Evolutionary conservation across 2,329 filamentous ascomycete species (phyloP), one percentile per base, ranked within the genome.

Genomic region (Fusarium cicatricum): DNA sequence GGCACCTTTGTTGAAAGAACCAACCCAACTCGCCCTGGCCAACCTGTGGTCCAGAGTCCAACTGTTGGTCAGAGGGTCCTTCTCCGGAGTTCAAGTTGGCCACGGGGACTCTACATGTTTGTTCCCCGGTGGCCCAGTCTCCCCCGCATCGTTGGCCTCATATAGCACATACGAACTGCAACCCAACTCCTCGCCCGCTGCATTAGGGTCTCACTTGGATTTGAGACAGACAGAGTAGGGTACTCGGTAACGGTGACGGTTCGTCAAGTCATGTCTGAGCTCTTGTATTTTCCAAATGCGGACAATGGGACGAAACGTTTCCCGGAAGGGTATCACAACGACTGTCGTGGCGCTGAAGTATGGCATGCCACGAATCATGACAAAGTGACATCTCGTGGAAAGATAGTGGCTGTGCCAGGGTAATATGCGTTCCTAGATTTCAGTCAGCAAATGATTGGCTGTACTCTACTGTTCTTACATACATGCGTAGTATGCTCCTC

Each of bases 231-330:
- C n/a, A n/a, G n/a, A n/a, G n/a, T n/a, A n/a, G n/a, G n/a, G n/a
- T n/a, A n/a, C 31, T 45, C 5, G 41, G 11, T 23, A 14, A 23
- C 15, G 55, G 17, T 29, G 9, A 28, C 41, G 36, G 39, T 33
- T 37, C 16, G 16, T 31, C 17, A 17, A n/a, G n/a, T n/a, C n/a
- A n/a, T 11, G 21, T 10, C 11, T 33, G 11, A 28, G 21, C 21
- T 21, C 21, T 21, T 4, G 21, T 21, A 21, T 21, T 21, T 43
- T 58, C 48, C 49, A 39, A 28, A 41, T 45, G 15, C 42, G 39
- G 55, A 43, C 31, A 16, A 49, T 33, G 29, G 39, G 56, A 59
- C 40, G 44, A 42, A 52, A 16, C 8, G 29, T 29, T 34, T 23
- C 17, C 29, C 46, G 7, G 7, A 21, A 7, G 7, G 21, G 21